phyloP scores from a whole-genome alignment of 176 grass and related monocot genomes.

The Canna indica region DNA sequence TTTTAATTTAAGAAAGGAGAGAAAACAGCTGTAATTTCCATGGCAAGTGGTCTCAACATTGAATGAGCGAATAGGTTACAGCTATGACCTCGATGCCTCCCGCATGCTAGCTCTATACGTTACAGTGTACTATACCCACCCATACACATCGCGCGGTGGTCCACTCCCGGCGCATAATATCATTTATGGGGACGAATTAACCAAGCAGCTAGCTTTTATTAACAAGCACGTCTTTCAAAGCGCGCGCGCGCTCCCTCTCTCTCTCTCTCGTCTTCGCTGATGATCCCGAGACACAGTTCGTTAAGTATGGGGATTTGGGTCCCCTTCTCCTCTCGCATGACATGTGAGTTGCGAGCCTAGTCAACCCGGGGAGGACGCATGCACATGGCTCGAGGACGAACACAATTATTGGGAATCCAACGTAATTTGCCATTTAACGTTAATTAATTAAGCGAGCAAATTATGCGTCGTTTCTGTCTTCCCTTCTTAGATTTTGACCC shows the following conservation, averaged over 20 bases:
- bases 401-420: constrained; percentile 2
- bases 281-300: not conserved
- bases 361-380: not conserved
- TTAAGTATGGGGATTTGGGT: constrained; percentile 10
- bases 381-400: not conserved
- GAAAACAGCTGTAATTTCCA: no score
- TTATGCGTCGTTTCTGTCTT: no score
- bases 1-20: no score
- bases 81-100: not conserved
- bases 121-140: not conserved
- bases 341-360: not conserved
- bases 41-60: not conserved
- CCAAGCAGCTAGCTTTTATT: no score
- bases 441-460: no score
- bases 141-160: not conserved
- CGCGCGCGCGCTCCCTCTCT: not conserved
- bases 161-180: no score
- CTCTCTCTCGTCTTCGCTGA: not conserved
- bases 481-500: no score
- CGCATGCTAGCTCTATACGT: not conserved
- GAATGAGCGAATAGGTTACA: not conserved
- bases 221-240: not conserved
- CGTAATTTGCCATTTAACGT: no score
- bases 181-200: no score
- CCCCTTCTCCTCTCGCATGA: not conserved